Evolutionary conservation across 2,329 filamentous ascomycete genomes (phyloP).

Genomic region (Verticillium zaregamsianum): DNA sequence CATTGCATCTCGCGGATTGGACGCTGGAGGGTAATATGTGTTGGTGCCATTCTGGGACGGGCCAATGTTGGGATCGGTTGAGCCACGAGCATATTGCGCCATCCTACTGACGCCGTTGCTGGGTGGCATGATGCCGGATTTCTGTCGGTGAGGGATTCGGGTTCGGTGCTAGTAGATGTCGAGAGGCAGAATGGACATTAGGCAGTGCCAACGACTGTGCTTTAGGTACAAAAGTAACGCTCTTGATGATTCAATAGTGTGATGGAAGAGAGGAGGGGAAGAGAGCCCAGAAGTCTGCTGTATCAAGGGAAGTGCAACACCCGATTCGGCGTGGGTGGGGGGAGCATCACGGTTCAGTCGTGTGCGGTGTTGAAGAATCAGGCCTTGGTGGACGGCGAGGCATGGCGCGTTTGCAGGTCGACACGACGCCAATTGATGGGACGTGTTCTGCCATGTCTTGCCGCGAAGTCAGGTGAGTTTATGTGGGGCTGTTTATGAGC

Average conservation of each 20-base stretch:
- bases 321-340: background rate
- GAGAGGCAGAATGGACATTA: too few relatives aligned
- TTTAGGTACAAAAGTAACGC: too few relatives aligned
- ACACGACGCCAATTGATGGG: background rate
- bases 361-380: background rate
- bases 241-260: too few relatives aligned
- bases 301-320: too few relatives aligned
- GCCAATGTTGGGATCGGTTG: slow-evolving; percentile 3
- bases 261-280: too few relatives aligned
- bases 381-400: background rate
- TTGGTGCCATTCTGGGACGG: background rate
- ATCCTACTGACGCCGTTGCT: slow-evolving; percentile 7
- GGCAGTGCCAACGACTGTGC: too few relatives aligned
- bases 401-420: background rate
- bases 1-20: slow-evolving; percentile 19
- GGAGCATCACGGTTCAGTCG: background rate
- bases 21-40: background rate
- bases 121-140: slow-evolving; percentile 10
- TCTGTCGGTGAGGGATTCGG: background rate
- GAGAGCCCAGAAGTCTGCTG: too few relatives aligned
- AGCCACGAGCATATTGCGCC: slow-evolving; percentile 12
- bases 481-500: background rate
- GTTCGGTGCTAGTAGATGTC: too few relatives aligned
- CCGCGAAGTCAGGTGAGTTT: background rate
- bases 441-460: background rate